Evolutionary conservation across 306 rosid species (phyloP), one percentile per base, ranked within the genome.

Genomic region (Cicer arietinum): DNA sequence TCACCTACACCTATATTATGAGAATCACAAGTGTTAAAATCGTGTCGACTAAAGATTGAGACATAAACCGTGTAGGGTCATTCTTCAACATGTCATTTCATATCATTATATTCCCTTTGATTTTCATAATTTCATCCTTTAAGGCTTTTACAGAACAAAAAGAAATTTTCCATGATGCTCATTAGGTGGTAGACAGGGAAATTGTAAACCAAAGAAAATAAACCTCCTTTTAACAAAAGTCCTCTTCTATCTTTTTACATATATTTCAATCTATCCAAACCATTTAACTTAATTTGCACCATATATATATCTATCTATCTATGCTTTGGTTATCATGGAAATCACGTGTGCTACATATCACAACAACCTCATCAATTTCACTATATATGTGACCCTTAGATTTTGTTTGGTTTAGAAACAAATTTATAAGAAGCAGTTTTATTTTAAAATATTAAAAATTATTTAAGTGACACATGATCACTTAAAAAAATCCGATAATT

Each of bases 1-100:
- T 77, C 80, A 67, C 45, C 57, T 30, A 30, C 37, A 30, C 37
- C 37, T 69, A 77, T 66, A 83, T 75, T 57, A 52, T 85, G 69
- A 88, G 79, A 85, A 82, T 80, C 76, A 71, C 59, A 74, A 77
- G 77, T 83, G 79, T 84, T 74, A 80, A 78, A 71, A 86, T 83
- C 85, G 73, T 78, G 89, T 88, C 81, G 67, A 59, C 74, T 84
- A 79, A 83, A 88, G 85, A 72, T 79, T 47, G 69, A 78, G 77
- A 81, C 77, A 86, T 45, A 79, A 67, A 77, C 78, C 79, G 86
- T 25, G 74, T 79, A 79, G 70, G 82, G 86, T 73, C 82, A 40
- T 71, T 41, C 14, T 3, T 59, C 53, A 67, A 73, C 84, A 81
- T 30, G 76, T 83, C 76, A 70, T 71, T 60, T 79, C 86, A 77